Evolutionary conservation across 192 early-diverging fungal species (phyloP), one percentile per base, ranked within the genome.

Genomic region (Podila epicladia): DNA sequence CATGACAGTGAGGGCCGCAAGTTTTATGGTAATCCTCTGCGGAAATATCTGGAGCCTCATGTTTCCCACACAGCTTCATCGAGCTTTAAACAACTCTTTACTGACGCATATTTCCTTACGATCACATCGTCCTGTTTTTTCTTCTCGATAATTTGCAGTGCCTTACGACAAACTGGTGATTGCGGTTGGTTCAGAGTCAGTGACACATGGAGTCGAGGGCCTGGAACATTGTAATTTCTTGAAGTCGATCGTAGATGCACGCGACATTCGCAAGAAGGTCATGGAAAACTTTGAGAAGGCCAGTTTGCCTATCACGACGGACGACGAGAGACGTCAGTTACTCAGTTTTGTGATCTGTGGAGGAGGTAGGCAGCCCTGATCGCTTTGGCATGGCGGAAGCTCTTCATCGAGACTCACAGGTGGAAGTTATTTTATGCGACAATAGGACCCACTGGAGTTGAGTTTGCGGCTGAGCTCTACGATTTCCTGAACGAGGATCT

Each of bases 261-360:
- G 88, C 17, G 72, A 71, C 26, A 89, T 94, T 22, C 70, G 92
- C 35, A 75, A 67, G 61, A 88, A 83, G 45, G 74, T 94, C 13
- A 87, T 90, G 64, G 84, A 82, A 24, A 88, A 91, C 62, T 89
- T 93, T 74, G 93, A 94, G 74, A 83, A 82, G 38, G 93, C 92
- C 13, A 82, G 83, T 38, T 65, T 92, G 60, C 93, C 93, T 9
- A 89, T 83, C 5, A 89, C 89, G 2, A 69, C 84, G 0, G 85
- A 87, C 4, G 86, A 89, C 29, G 92, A 94, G 65, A 71, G 87
- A 41, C 88, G 87, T 26, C 71, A 85, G 57, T 65, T 94, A 6
- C 83, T 94, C 32, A 88, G 86, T 55, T 93, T 94, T 83, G 91
- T 94, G 26, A 82, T 92, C 29, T 91, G 89, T 32, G 93, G 93